Evolutionary conservation across 345 rosid genomes (phyloP), one percentile per base, ranked within the genome.

Genomic region (Gossypium herbaceum): DNA sequence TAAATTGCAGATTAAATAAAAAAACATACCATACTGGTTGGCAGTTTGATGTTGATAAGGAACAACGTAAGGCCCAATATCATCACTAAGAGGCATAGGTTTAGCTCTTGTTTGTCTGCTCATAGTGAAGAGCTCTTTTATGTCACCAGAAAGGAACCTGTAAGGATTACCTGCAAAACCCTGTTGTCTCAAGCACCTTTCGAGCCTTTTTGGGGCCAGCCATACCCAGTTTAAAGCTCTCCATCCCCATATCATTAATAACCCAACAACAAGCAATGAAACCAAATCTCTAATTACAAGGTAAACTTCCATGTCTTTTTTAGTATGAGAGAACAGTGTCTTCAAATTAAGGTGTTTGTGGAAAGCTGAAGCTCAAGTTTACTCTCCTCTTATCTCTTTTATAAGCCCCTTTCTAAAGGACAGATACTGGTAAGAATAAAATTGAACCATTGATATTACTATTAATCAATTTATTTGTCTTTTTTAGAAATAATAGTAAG

Each of bases 101-200:
- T 68, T 71, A 71, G 83, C 81, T 57, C 73, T 75, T 64, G 84
- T 83, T 75, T 71, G 60, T 74, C 55, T 78, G 48, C 19, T 78
- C 87, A 84, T 82, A 12, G 17, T 20, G 17, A 51, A 58, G 27
- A 68, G 78, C 50, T 82, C 80, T 57, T 83, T 84, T 50, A 69
- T 45, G 61, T 86, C 90, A 54, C 90, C 90, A 41, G 56, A 65
- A 60, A 81, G 48, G 69, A 84, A 45, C 43, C 83, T 79, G 63
- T 84, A 86, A 63, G 87, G 62, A 56, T 62, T 84, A 9, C 90
- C 90, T 16, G 62, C 43, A n/a, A 86, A 73, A 25, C 90, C 90
- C 79, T 86, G 85, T 58, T 81, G 75, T 70, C 85, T 82, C 72
- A 86, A 51, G 76, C 75, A 72, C 65, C 71, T 76, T 72, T 84